Conservation (phyloP, 805 yeast genomes). For the Saturnispora dispora region DNA sequence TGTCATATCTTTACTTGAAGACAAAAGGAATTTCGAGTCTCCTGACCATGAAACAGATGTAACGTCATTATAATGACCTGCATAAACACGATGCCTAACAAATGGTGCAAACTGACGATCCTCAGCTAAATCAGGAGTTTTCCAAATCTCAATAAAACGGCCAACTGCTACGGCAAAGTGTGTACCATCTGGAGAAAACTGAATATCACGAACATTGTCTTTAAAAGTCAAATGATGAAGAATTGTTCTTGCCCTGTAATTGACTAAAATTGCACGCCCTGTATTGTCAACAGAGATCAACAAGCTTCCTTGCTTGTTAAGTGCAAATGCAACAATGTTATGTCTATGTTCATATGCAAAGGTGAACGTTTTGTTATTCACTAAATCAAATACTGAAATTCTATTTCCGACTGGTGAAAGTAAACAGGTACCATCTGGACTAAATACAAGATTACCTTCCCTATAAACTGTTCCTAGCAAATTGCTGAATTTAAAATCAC, state of each 20-base stretch:
- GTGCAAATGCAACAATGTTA: constrained; percentile 67
- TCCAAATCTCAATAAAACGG: constrained; percentile 85
- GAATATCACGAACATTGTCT: constrained; percentile 61
- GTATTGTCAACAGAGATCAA: constrained; percentile 79
- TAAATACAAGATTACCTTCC: constrained; percentile 81
- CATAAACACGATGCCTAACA: constrained; percentile 78
- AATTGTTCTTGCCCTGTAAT: constrained; percentile 73
- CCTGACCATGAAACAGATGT: constrained; percentile 77
- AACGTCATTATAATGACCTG: constrained; percentile 87
- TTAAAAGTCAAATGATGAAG: constrained; percentile 91
- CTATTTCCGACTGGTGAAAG: constrained; percentile 93
- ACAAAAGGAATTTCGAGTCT: constrained; percentile 80
- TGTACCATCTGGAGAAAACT: constrained; percentile 83
- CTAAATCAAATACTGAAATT: constrained; percentile 78
- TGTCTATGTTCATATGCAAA: constrained; percentile 89
- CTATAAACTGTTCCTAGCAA: constrained; percentile 90
- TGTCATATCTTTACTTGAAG: constrained; percentile 86
- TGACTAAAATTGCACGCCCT: constrained; percentile 88
- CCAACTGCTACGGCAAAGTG: constrained; percentile 81
- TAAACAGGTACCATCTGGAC: constrained; percentile 76
- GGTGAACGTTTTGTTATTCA: constrained; percentile 78
- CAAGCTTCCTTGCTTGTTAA: constrained; percentile 75
- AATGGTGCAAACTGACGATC: constrained; percentile 96
- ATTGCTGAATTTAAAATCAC: constrained; percentile 84
- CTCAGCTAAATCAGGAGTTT: constrained; percentile 69